A percentile compares a stretch with the other conserved stretches of the same genome.
Evolutionary conservation across 768 basidiomycete species (phyloP).

Genomic region (Agaricus bisporus): DNA sequence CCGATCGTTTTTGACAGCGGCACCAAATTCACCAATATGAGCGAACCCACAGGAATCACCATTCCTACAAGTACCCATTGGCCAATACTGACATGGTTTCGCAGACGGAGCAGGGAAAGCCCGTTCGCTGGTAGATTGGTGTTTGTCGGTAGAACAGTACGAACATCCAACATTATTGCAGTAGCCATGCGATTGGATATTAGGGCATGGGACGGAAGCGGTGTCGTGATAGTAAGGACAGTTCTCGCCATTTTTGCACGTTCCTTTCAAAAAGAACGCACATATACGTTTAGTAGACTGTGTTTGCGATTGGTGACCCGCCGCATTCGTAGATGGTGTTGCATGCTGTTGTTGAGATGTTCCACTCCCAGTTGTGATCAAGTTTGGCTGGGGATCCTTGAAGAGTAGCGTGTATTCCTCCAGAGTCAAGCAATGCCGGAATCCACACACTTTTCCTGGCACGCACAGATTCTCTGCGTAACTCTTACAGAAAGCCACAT

Average conservation of each 20-base stretch:
- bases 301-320: too few relatives aligned
- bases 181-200: not conserved
- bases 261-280: conserved; percentile 4
- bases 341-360: not conserved
- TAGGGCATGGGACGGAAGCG: not conserved
- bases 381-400: conserved; percentile 29
- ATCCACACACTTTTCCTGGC: conserved; percentile 25
- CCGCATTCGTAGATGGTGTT: not conserved
- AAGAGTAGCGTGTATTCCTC: conserved; percentile 34
- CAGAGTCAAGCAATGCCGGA: conserved; percentile 34
- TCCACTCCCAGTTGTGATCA: conserved; percentile 18
- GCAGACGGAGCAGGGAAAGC: not conserved
- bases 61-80: conserved; percentile 32
- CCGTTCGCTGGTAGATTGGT: not conserved
- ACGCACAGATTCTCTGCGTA: conserved; percentile 30
- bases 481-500: conserved; percentile 33
- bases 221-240: not conserved
- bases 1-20: not conserved
- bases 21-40: conserved; percentile 19
- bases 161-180: not conserved
- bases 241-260: conserved; percentile 4
- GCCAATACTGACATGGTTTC: conserved; percentile 27
- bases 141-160: not conserved
- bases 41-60: conserved; percentile 30
- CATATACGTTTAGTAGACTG: not conserved